Evolutionary conservation across 805 yeast species (phyloP), one percentile per base, ranked within the genome.

Genomic region (Suhomyces xylopsoci): DNA sequence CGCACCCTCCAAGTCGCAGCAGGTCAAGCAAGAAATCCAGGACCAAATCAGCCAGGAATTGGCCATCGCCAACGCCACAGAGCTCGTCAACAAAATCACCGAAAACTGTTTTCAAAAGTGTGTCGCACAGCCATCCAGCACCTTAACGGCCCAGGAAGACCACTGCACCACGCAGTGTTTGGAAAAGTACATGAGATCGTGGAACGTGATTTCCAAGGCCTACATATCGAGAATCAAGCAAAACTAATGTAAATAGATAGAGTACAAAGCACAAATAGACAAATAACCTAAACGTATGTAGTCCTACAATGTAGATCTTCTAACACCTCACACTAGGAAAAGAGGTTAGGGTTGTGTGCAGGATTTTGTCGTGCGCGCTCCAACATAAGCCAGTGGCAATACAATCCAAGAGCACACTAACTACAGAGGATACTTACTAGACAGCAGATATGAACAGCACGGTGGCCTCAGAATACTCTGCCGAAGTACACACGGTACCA

Each of bases 11-110:
- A 51, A 67, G 42, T 60, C 79, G 6, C 73, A 76, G 49, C 77
- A 80, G 56, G 60, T 85, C 54, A 85, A 86, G 63, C 79, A 81
- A 25, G 81, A 84, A 63, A 70, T 90, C 51, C 87, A 88, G 67
- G 74, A 77, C 17, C 89, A 87, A 64, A 84, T 92, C 52, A 77
- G 85, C 42, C 88, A 84, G 67, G 97, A 92, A 65, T 76, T 92
- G 56, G 97, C 97, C 1, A 81, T 90, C n/a, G 94, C 92, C 17
- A 89, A 91, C 69, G 97, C 96, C 34, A 86, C 93, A 1, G 92
- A 89, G 62, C 76, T 92, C 51, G 96, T 91, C 30, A 87, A 85
- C 71, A 87, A 89, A 62, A 81, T 90, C 66, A 86, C 96, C 10
- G 91, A 85, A 60, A 88, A 88, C 75, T 92, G 97, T 69, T 92